phyloP scores from a whole-genome alignment of 768 basidiomycete species.

The Podaxis pistillaris region DNA sequence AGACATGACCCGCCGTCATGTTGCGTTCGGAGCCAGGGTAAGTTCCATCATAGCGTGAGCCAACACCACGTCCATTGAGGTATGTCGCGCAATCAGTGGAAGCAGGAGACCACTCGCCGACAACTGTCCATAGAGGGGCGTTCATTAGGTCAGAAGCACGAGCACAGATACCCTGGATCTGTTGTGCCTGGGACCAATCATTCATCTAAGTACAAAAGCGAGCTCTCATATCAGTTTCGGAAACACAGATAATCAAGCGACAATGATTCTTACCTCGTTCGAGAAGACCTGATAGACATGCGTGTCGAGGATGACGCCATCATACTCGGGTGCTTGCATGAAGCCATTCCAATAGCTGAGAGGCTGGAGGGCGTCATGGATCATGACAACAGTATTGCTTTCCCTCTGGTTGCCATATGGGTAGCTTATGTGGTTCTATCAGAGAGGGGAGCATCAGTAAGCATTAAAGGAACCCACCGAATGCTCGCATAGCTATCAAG shows the following conservation, averaged over 20 bases:
- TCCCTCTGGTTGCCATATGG: constrained; percentile 35
- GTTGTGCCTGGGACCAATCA: constrained; percentile 42
- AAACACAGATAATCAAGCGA: neutral
- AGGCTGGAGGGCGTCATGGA: constrained; percentile 78
- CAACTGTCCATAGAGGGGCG: constrained; percentile 72
- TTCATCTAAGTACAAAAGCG: constrained; percentile 33
- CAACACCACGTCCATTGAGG: constrained; percentile 76
- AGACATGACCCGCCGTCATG: constrained; percentile 48
- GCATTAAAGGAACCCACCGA: constrained; percentile 38
- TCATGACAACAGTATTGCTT: constrained; percentile 61
- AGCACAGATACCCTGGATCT: constrained; percentile 58
- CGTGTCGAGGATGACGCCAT: constrained; percentile 75
- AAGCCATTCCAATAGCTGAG: constrained; percentile 68
- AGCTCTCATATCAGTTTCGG: neutral
- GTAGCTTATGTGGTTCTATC: constrained; percentile 23
- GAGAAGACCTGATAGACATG: constrained; percentile 79
- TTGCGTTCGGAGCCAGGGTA: constrained; percentile 58
- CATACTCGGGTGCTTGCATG: constrained; percentile 42
- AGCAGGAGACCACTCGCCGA: constrained; percentile 85
- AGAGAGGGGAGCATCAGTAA: neutral
- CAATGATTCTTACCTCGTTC: constrained; percentile 38
- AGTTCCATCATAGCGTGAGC: constrained; percentile 65
- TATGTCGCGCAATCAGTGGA: constrained; percentile 77
- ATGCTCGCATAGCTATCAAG: constrained; percentile 70
- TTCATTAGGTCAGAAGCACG: constrained; percentile 40